These are phyloP conservation scores for Starmera caribaea DNA, from an alignment of 805 yeast species.

Conservation along the genomic window DNA sequence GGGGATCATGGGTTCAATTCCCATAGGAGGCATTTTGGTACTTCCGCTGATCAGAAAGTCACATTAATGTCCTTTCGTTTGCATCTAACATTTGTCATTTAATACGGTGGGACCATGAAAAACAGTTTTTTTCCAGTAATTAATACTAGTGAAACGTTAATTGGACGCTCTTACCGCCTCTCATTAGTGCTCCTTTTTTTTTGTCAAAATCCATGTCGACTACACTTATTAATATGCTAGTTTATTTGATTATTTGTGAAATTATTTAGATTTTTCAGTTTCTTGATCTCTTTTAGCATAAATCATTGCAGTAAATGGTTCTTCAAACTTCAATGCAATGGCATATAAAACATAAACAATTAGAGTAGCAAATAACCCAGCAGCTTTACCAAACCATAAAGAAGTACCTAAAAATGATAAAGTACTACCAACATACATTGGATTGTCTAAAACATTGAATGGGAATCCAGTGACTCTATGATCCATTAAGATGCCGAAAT, in stretches of 20 bases:
- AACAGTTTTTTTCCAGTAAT: too few species aligned
- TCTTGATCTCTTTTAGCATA: conserved; percentile 57
- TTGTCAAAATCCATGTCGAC: too few species aligned
- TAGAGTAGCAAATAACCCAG: conserved; percentile 67
- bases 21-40: conserved; percentile 49
- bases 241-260: background rate
- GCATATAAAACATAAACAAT: conserved; percentile 76
- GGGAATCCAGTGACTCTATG: conserved; percentile 89
- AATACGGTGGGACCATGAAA: too few species aligned
- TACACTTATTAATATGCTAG: too few species aligned
- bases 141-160: too few species aligned
- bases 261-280: conserved; percentile 20
- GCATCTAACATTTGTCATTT: too few species aligned
- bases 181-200: too few species aligned
- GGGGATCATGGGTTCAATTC: conserved; percentile 50
- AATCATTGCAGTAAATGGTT: conserved; percentile 90
- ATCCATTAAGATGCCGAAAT: conserved; percentile 91
- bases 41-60: too few species aligned
- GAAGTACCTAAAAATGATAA: conserved; percentile 88
- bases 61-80: too few species aligned
- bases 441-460: conserved; percentile 82
- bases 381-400: conserved; percentile 79
- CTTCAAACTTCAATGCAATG: conserved; percentile 82
- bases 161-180: too few species aligned
- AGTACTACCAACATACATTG: conserved; percentile 94